These are phyloP conservation scores for Fraxinus anomala DNA, from an alignment of 257 asterid genomes.

Conservation along the genomic window DNA sequence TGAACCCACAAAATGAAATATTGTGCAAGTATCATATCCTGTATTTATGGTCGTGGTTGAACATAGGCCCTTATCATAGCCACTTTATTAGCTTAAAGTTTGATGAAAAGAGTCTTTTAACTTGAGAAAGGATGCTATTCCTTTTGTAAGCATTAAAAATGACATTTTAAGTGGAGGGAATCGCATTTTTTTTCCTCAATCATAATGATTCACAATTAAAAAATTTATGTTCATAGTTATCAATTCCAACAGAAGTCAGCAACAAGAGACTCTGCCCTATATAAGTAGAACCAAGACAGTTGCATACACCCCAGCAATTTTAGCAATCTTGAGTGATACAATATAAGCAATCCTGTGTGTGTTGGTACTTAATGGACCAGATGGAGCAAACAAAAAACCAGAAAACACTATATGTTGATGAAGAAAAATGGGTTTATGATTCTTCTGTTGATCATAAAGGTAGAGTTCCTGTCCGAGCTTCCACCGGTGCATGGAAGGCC, in stretches of 20 bases:
- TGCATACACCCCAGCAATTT: constrained; percentile 27
- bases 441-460: constrained; percentile 75
- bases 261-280: constrained; percentile 25
- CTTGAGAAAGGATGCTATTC: constrained; percentile 25
- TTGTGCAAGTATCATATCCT: neutral
- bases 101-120: neutral
- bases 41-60: neutral
- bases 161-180: constrained; percentile 28
- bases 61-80: constrained; percentile 3
- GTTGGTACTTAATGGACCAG: constrained; percentile 4
- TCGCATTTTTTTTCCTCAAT: constrained; percentile 24
- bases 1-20: neutral
- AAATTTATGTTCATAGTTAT: neutral
- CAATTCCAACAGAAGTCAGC: constrained; percentile 7
- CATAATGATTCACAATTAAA: neutral
- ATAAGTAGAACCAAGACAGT: constrained; percentile 33
- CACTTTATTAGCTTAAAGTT: constrained; percentile 20
- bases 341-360: neutral
- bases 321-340: neutral
- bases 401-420: constrained; percentile 38
- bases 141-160: constrained; percentile 20
- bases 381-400: constrained; percentile 38
- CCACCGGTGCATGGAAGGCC: constrained; percentile 94
- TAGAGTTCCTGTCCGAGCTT: constrained; percentile 64
- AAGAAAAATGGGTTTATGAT: constrained; percentile 73